Evolutionary conservation across 2,329 filamentous ascomycete genomes (phyloP), one percentile per base, ranked within the genome.

Genomic region (Zasmidium angulare): DNA sequence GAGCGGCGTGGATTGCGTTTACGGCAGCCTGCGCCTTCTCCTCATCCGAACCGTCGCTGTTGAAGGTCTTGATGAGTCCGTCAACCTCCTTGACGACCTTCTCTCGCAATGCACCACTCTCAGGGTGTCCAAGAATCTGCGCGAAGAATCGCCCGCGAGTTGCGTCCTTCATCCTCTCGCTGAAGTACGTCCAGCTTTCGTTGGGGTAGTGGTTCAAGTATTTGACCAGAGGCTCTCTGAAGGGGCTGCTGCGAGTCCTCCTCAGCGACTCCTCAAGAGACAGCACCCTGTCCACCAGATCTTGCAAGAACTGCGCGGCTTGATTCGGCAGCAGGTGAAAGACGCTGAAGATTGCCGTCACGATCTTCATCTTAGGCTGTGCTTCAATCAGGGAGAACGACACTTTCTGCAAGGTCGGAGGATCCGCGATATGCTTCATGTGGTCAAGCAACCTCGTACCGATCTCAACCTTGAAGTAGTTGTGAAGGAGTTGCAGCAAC

Each of bases 381-480:
- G 98, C 93, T 74, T 99, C 96, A 60, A 98, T 91, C 66, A 97
- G 88, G 1, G 89, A 93, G 75, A 99, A 99, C 0, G 93, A 97
- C 1, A 95, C 90, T 69, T 93, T 91, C 73, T 98, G 93, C 66
- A 98, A 79, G 14, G 86, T 84, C 53, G 81, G 83, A 2, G 90
- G 84, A 59, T 97, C 92, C 1, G 93, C 93, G 64, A 99, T 92
- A 11, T 88, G 85, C 71, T 93, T 93, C 76, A 97, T 89, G 69
- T 99, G 95, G 64, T 98, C 93, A 10, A 99, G 81, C n/a, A 99
- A 78, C 22, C 95, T 86, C 21, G 91, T 86, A 6, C 95, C 96
- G 55, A 99, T 99, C 73, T 99, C 95, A 0, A 98, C 93, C 76
- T 99, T 99, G 78, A 99, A 99, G 74, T 99, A 99, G 60, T 95